Base-by-base conservation (phyloP, 2,329 filamentous ascomycete species). In the Fusarium verrucosum region DNA sequence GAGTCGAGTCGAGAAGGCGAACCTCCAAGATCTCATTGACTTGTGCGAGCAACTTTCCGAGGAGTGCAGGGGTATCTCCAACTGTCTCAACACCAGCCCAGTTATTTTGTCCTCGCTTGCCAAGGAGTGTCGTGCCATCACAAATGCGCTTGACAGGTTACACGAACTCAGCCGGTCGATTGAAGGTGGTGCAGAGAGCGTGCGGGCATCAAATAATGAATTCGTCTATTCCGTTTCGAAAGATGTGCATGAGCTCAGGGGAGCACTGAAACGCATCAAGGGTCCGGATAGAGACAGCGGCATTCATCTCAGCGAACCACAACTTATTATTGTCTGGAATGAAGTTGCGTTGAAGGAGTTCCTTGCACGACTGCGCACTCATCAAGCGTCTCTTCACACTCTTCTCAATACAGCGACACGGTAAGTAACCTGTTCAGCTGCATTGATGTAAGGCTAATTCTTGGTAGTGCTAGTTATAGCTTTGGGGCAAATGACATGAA, bases 301-400 rank as follows among this genome's bases (percentile, higher is more conserved):
- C 37, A 71, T 72, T 50, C 65, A 69, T 32, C 58, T 72, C 13
- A 61, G 32, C 37, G 70, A 72, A 33, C 70, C 70, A 14, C 69
- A 69, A 30, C 70, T 72, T 43, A 63, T 72, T 36, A 72, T 72
- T 41, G 65, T 72, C 19, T 72, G 70, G 70, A 72, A 72, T 42
- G 70, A 72, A 54, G 60, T 58, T 22, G 37, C 51, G 19, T 58
- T 72, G 45, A 72, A 71, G 41, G 55, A 56, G 23, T 69, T 50
- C 8, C 58, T 71, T 20, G 52, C 56, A 7, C 62, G 69, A 37
- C 49, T 72, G 33, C 70, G 67, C 36, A 72, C 65, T 36, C 70
- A 72, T 7, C 70, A 72, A 47, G 70, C 70, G 16, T 72, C 70
- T 37, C 56, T 72, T 9, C 70, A 72, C 37, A 72, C 65, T 32